Evolutionary conservation across 805 yeast genomes (phyloP).

Genomic region (Tetrapisispora phaffii): DNA sequence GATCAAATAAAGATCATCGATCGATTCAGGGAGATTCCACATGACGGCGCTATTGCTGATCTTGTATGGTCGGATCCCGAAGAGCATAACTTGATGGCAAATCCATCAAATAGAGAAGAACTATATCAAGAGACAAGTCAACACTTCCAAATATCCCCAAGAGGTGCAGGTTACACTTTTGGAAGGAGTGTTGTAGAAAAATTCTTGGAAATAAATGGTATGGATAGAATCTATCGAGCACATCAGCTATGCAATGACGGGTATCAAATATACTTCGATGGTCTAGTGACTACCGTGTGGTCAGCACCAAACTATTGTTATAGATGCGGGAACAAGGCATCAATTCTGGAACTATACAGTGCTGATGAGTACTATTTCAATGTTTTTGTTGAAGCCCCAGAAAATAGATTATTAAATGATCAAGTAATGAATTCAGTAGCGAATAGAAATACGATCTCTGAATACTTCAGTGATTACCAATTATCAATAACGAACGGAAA

Average conservation of each 20-base stretch:
- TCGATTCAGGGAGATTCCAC: conserved; percentile 90
- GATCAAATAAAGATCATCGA: conserved; percentile 89
- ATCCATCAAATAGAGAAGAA: conserved; percentile 26
- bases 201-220: conserved; percentile 65
- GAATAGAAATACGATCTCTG: conserved; percentile 12
- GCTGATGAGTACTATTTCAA: conserved; percentile 67
- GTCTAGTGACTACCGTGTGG: conserved; percentile 93
- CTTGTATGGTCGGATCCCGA: conserved; percentile 98
- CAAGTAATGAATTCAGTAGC: conserved; percentile 5
- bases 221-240: conserved; percentile 80
- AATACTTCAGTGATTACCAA: conserved; percentile 13
- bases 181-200: conserved; percentile 85
- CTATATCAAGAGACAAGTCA: conserved; percentile 17
- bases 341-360: conserved; percentile 79
- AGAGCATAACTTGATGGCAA: conserved; percentile 40
- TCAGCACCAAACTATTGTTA: conserved; percentile 97
- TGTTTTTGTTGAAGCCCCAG: conserved; percentile 96
- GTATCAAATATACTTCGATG: conserved; percentile 82
- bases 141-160: conserved; percentile 80
- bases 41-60: conserved; percentile 99
- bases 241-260: conserved; percentile 97
- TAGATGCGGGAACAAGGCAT: conserved; percentile 92
- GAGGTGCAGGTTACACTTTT: conserved; percentile 98
- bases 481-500: not conserved
- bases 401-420: conserved; percentile 41